Percentiles rank a stretch among this genome's conserved stretches.
Evolutionary conservation across 768 basidiomycete species (phyloP).

Genomic region (Termitomyces bulborhizus): DNA sequence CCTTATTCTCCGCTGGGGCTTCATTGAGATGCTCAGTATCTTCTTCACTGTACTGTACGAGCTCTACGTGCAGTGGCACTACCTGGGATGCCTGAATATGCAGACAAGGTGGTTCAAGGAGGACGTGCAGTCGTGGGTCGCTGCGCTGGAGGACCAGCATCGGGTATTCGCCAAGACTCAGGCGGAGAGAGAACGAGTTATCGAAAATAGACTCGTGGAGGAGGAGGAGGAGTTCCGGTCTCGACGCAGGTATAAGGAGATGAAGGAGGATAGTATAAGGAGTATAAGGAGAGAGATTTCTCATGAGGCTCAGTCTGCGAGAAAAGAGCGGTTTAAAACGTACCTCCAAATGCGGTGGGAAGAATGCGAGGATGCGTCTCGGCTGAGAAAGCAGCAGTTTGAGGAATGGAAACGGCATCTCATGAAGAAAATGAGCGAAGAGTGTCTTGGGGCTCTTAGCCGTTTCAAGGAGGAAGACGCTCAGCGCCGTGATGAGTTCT

Average conservation of each 20-base stretch:
- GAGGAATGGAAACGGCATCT: neutral
- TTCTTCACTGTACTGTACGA: neutral
- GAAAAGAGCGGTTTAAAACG: neutral
- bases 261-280: neutral
- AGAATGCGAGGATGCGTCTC: neutral
- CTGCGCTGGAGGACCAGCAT: neutral
- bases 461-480: neutral
- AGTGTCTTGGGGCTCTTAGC: neutral
- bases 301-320: neutral
- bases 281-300: neutral
- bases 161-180: neutral
- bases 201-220: neutral
- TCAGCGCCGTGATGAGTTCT: neutral
- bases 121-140: neutral
- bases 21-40: neutral
- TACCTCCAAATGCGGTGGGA: neutral
- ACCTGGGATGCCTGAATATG: neutral
- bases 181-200: neutral
- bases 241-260: neutral
- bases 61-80: neutral
- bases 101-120: neutral
- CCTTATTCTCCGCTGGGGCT: neutral
- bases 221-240: neutral
- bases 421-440: neutral
- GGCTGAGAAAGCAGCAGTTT: neutral